These are phyloP conservation scores for Syncephalastrum monosporum DNA, from an alignment of 371 early-diverging fungal genomes.

Conservation along the genomic window DNA sequence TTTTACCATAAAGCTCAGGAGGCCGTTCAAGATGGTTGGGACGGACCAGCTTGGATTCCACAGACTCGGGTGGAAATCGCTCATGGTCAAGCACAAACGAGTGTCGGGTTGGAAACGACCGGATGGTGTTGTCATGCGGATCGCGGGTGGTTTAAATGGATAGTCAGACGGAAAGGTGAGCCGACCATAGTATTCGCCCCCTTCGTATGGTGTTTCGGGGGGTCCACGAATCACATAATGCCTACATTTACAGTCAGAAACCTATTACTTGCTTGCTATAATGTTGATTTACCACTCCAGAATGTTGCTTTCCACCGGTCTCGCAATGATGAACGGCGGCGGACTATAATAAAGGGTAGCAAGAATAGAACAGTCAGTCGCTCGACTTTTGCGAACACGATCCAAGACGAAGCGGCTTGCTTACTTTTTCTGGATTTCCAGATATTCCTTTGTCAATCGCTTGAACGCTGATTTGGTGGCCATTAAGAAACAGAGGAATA, in stretches of 20 bases:
- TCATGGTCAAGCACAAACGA: constrained; percentile 92
- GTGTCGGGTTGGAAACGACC: constrained; percentile 90
- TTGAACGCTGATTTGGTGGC: constrained; percentile 88
- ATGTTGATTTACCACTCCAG: constrained; percentile 81
- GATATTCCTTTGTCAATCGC: constrained; percentile 91
- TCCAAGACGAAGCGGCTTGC: constrained; percentile 11
- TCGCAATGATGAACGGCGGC: constrained; percentile 78
- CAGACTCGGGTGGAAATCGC: constrained; percentile 89
- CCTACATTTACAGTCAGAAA: constrained; percentile 43
- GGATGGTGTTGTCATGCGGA: constrained; percentile 92
- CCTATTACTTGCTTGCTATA: neutral
- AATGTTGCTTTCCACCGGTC: constrained; percentile 91
- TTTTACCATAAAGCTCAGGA: constrained; percentile 92
- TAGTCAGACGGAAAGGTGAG: constrained; percentile 94
- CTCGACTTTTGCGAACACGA: neutral
- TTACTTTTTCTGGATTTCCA: constrained; percentile 67
- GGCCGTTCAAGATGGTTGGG: constrained; percentile 90
- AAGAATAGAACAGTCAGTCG: constrained; percentile 2
- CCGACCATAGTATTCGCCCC: constrained; percentile 95
- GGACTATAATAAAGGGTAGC: constrained; percentile 43
- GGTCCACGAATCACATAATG: constrained; percentile 96
- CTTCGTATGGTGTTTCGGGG: constrained; percentile 88
- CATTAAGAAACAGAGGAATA: constrained; percentile 50
- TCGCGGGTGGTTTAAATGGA: constrained; percentile 94
- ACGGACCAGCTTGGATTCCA: constrained; percentile 99